A percentile compares a stretch with the other conserved stretches of the same genome.
phyloP scores from a whole-genome alignment of 2,329 filamentous ascomycete species.

The Leptographium galeiforme region DNA sequence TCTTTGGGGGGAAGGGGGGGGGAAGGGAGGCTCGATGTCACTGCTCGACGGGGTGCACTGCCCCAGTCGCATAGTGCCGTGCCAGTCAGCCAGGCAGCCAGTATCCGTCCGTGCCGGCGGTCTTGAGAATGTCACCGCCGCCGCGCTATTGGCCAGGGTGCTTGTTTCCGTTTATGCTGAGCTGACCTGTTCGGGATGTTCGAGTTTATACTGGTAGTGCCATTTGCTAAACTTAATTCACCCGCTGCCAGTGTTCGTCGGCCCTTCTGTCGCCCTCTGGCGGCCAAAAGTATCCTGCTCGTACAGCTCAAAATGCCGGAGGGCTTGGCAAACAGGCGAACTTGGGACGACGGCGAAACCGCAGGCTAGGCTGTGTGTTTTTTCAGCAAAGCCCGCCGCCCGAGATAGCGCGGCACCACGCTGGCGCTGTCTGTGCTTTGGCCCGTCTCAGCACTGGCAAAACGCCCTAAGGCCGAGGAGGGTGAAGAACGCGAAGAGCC shows the following conservation, averaged over 20 bases:
- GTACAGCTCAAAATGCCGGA: not conserved
- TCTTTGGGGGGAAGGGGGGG: not conserved
- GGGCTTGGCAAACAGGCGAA: not conserved
- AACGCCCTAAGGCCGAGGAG: no score
- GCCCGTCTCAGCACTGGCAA: no score
- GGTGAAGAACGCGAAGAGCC: no score
- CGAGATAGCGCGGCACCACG: no score
- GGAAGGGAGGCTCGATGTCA: not conserved
- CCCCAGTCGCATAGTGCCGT: constrained; percentile 3
- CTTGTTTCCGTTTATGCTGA: not conserved
- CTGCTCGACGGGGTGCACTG: constrained; percentile 1
- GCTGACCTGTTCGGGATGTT: not conserved
- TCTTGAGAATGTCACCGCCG: constrained; percentile 9
- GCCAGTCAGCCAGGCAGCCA: constrained; percentile 6
- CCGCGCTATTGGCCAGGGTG: constrained; percentile 1
- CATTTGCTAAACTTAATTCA: not conserved
- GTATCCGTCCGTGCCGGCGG: not conserved
- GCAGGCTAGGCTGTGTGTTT: no score
- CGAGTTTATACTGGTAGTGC: not conserved
- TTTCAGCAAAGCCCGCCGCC: no score
- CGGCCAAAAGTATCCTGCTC: not conserved
- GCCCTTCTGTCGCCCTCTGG: not conserved
- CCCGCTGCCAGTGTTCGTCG: not conserved
- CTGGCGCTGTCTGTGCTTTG: no score
- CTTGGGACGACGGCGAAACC: not conserved